Evolutionary conservation across 192 early-diverging fungal species (phyloP), one percentile per base, ranked within the genome.

Genomic region (Pecoramyces ruminantium): DNA sequence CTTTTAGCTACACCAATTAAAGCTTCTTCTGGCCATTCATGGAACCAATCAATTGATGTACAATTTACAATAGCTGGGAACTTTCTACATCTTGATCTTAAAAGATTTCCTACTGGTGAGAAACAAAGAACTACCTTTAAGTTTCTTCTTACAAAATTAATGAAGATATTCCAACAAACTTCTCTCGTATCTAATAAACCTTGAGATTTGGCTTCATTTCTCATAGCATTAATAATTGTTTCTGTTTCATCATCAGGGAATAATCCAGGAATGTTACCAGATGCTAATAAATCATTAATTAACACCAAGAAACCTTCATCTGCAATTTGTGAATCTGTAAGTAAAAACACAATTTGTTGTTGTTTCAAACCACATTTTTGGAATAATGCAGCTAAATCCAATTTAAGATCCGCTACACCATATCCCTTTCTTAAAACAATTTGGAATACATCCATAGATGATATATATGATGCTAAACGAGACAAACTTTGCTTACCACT

Each of bases 231-330:
- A 80, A 92, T 92, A 79, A 92, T 92, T 28, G 83, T 88, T 29
- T 92, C 90, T n/a, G 90, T 87, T 79, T 91, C 90, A 82, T 92
- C 90, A 81, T 92, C 90, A 12, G 90, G 88, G 84, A 92, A 92
- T n/a, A 92, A 80, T 17, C 90, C 90, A 21, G 90, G 89, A 82
- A 92, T 90, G 78, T 91, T 90, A 38, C 90, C 90, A 28, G 89
- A 90, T 0, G 90, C 89, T 3, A 92, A 82, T 86, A 91, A 87
- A 81, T 92, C 90, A 78, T 92, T 92, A 79, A 92, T 90, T 18
- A 91, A 82, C 8, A 92, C 89, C 5, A 92, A 79, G 82, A 92
- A 91, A 81, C 90, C 91, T 81, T 92, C 90, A 78, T 92, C 90
- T 4, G 90, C 88, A 80, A 92, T 88, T 83, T 92, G 90, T 0